phyloP scores from a whole-genome alignment of 2,329 filamentous ascomycete genomes.

The Chrysoporthe puriensis region DNA sequence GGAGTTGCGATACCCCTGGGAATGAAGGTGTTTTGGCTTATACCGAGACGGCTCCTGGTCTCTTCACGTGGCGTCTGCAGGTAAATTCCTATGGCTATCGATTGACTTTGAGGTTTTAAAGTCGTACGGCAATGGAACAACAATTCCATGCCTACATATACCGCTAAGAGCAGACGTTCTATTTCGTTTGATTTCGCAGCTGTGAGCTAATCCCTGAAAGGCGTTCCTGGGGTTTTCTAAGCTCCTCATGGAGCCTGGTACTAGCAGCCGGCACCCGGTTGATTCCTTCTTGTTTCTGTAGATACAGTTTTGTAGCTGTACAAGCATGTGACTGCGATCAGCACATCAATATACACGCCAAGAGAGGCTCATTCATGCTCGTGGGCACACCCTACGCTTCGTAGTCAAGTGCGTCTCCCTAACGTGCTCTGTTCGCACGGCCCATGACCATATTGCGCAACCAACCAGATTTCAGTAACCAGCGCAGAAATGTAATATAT shows the following conservation, averaged over 20 bases:
- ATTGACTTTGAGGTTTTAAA: slow-evolving; percentile 1
- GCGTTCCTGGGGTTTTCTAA: slow-evolving; percentile 18
- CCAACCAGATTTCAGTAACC: neutral
- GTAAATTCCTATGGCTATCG: neutral
- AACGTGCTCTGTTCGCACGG: neutral
- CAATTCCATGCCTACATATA: neutral
- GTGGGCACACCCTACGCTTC: slow-evolving; percentile 4
- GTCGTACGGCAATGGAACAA: neutral
- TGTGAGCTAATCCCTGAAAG: slow-evolving; percentile 1
- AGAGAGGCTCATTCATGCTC: neutral
- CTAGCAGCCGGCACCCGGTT: slow-evolving; percentile 10
- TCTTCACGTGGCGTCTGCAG: slow-evolving; percentile 6
- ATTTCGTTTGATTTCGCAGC: slow-evolving; percentile 16
- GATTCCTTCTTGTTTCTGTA: slow-evolving; percentile 9
- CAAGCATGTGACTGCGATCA: slow-evolving; percentile 16
- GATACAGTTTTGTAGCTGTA: slow-evolving; percentile 20
- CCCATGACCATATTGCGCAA: neutral
- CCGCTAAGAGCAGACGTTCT: slow-evolving; percentile 4
- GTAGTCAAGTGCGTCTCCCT: no score
- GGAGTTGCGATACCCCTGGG: slow-evolving; percentile 28
- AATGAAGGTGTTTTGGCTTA: slow-evolving; percentile 12
- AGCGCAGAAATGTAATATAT: neutral
- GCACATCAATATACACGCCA: slow-evolving; percentile 10
- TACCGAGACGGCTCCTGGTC: slow-evolving; percentile 14
- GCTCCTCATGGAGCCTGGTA: neutral